Evolutionary conservation across 1,284 basidiomycete genomes (phyloP), one percentile per base, ranked within the genome.

Genomic region (Cryptococcus jaspeensis): DNA sequence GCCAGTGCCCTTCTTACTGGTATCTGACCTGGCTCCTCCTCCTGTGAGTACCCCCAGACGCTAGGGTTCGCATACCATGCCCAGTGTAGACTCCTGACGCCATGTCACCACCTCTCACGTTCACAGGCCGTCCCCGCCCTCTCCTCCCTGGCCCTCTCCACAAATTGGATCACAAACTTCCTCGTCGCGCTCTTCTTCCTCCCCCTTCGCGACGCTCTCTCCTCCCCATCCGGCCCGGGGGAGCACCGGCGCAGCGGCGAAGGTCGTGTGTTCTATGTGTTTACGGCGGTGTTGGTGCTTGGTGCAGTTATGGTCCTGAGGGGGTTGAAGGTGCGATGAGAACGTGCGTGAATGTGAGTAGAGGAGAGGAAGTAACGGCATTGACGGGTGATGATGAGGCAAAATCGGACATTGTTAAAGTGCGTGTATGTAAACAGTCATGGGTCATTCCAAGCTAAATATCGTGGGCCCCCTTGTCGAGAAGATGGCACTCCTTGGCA

Each of bases 161-260:
- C 89, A n/a, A 92, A 91, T 67, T 96, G 92, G 92, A 83, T 86
- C 46, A 80, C 84, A 20, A 94, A 92, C 73, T 92, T 94, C 70
- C 54, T 87, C 61, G 86, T 95, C 39, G 90, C 89, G 3, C 79
- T 92, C 2, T 75, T 85, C 32, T 96, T 96, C 78, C 80, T 95
- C 15, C 90, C 90, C 0, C 75, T 95, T 42, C 85, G 90, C 51
- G 86, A 90, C 72, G 69, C 83, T 20, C 81, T 95, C 22, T 64
- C 68, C 7, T 58, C 61, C 28, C 70, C 70, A 2, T 46, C 53
- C 1, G 65, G 69, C 54, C 64, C 68, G 9, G 35, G 58, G 28
- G 69, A 76, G 67, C 50, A 47, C 4, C 58, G 44, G 41, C 50
- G 71, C 18, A 57, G 63, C 48, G 86, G 87, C 64, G 87, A 90